These are phyloP conservation scores for Erucastrum elatum DNA, from an alignment of 345 rosid species.

Conservation along the genomic window DNA sequence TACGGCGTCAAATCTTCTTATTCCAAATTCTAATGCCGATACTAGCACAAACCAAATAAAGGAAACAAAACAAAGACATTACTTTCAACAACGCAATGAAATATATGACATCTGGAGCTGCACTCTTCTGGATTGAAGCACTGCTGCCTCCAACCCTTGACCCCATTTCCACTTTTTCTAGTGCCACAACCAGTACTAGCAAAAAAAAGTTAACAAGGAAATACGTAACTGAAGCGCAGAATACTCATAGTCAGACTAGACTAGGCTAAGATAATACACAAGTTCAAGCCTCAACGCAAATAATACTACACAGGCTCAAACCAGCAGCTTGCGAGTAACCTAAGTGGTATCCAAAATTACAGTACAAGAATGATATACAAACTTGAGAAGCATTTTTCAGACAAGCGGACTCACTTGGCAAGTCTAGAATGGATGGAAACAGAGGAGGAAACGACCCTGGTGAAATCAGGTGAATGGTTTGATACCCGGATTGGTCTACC, in stretches of 20 bases:
- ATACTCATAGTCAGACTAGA: background rate
- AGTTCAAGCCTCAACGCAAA: background rate
- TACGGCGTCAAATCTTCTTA: background rate
- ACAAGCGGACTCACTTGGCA: constrained; percentile 62
- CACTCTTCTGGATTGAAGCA: no score
- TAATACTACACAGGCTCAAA: background rate
- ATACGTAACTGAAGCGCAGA: constrained; percentile 5
- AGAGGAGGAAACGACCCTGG: constrained; percentile 92
- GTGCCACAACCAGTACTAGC: constrained; percentile 78
- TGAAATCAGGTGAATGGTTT: no score
- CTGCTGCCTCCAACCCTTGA: constrained; percentile 63
- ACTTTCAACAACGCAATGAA: constrained; percentile 75
- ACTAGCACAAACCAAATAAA: background rate
- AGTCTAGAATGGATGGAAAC: constrained; percentile 80
- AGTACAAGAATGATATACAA: background rate
- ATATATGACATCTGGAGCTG: no score
- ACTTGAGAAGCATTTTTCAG: no score
- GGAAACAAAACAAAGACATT: constrained; percentile 16
- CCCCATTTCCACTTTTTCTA: constrained; percentile 86
- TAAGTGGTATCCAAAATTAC: background rate
- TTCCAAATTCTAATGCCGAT: background rate
- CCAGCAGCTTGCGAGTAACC: background rate
- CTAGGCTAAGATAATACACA: background rate
- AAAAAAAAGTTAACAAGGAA: constrained; percentile 10
- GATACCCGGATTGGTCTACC: no score